Evolutionary conservation across 768 basidiomycete genomes (phyloP).

Genomic region (Mycena metata): DNA sequence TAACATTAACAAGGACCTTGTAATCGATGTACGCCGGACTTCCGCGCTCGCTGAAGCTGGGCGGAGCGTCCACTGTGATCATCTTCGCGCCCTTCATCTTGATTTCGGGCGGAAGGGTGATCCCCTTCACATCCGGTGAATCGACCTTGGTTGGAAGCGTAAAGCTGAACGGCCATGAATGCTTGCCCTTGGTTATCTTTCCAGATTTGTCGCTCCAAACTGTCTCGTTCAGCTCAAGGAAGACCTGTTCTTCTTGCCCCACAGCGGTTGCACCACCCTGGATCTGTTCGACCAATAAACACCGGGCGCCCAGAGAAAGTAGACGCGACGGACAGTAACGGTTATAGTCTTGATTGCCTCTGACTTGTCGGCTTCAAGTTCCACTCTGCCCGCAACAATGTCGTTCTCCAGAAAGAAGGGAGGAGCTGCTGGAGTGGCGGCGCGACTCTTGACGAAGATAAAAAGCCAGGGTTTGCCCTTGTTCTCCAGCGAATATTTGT

Average conservation of each 20-base stretch:
- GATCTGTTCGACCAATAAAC: conserved; percentile 49
- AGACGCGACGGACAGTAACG: conserved; percentile 54
- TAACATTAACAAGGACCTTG: conserved; percentile 63
- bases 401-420: conserved; percentile 66
- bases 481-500: conserved; percentile 58
- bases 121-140: conserved; percentile 52
- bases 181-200: conserved; percentile 57
- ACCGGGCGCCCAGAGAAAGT: not conserved
- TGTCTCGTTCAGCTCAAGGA: conserved; percentile 57
- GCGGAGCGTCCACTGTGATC: conserved; percentile 59
- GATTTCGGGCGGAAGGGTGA: conserved; percentile 5
- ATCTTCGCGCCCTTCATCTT: conserved; percentile 47
- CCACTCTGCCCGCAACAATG: conserved; percentile 62
- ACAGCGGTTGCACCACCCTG: conserved; percentile 64
- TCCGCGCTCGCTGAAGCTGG: conserved; percentile 68
- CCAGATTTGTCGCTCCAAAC: conserved; percentile 56
- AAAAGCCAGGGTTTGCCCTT: conserved; percentile 64
- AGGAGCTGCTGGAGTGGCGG: conserved; percentile 52
- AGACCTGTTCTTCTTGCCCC: conserved; percentile 66
- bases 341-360: conserved; percentile 64
- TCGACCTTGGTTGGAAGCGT: conserved; percentile 59
- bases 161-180: conserved; percentile 64
- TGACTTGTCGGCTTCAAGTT: conserved; percentile 63
- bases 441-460: conserved; percentile 62
- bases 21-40: conserved; percentile 72